A percentile compares a stretch with the other conserved stretches of the same genome.
Conservation (phyloP, 2,329 filamentous ascomycete genomes). For the Talaromyces piceae region DNA sequence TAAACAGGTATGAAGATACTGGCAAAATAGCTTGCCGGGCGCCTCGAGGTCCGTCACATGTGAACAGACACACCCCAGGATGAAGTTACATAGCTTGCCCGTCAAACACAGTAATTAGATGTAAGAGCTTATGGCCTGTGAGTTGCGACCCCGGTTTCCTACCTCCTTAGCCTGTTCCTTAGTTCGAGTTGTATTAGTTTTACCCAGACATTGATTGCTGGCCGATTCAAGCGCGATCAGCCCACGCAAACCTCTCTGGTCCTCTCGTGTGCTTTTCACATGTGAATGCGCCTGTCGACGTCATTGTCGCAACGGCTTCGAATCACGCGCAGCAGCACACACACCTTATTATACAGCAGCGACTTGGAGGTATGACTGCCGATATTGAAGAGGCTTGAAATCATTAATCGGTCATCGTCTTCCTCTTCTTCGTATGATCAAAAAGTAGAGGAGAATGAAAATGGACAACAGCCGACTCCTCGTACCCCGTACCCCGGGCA, state of each 20-base stretch:
- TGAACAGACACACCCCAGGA: too few species aligned
- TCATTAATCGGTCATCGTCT: too few species aligned
- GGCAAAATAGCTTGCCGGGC: too few species aligned
- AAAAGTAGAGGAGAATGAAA: too few species aligned
- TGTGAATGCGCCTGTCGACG: slow-evolving; percentile 6
- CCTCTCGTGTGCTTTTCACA: background rate
- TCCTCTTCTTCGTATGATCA: too few species aligned
- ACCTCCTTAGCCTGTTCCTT: background rate
- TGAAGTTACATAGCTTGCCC: background rate
- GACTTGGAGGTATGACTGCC: background rate
- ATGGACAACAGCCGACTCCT: too few species aligned
- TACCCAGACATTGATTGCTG: background rate
- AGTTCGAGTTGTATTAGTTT: background rate
- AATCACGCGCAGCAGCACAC: background rate
- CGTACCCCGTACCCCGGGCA: too few species aligned
- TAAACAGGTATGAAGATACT: too few species aligned
- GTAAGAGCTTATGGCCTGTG: background rate
- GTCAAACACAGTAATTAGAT: background rate
- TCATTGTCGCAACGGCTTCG: background rate
- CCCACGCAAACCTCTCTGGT: too few species aligned
- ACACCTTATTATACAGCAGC: background rate
- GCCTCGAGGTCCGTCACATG: background rate
- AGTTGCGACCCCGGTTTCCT: background rate
- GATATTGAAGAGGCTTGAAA: too few species aligned
- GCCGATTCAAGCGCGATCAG: too few species aligned